Conservation (phyloP, 345 rosid species). For the Lepidium africanum region DNA sequence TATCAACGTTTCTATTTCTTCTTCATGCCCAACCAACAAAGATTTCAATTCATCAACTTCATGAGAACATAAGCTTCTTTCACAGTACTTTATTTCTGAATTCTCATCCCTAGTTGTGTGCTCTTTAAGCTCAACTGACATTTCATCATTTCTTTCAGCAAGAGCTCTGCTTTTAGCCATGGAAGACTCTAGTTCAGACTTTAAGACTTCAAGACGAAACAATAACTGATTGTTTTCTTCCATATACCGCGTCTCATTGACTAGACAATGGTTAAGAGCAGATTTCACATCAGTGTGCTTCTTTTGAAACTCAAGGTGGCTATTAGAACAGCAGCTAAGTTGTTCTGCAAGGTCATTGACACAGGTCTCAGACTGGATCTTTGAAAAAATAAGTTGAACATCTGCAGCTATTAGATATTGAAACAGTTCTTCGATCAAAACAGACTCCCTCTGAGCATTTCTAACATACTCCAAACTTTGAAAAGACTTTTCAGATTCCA, state of each 20-base stretch:
- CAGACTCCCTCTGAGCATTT: conserved; percentile 15
- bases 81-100: conserved; percentile 27
- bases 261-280: conserved; percentile 43
- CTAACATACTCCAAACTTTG: conserved; percentile 8
- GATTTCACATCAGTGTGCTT: conserved; percentile 48
- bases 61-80: conserved; percentile 31
- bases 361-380: conserved; percentile 43
- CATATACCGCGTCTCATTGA: conserved; percentile 35
- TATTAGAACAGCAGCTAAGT: conserved; percentile 35
- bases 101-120: conserved; percentile 29
- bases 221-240: conserved; percentile 57
- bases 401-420: conserved; percentile 50
- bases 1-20: conserved; percentile 50
- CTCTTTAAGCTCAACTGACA: conserved; percentile 38
- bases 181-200: conserved; percentile 46
- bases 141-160: conserved; percentile 28
- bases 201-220: conserved; percentile 35
- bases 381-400: conserved; percentile 38
- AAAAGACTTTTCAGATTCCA: conserved; percentile 50
- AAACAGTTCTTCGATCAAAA: conserved; percentile 33
- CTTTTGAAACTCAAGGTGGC: conserved; percentile 40
- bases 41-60: conserved; percentile 51
- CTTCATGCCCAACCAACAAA: conserved; percentile 37
- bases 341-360: conserved; percentile 41
- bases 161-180: conserved; percentile 37